Evolutionary conservation across 2,329 filamentous ascomycete genomes (phyloP).

Genomic region (Sporothrix sp.): DNA sequence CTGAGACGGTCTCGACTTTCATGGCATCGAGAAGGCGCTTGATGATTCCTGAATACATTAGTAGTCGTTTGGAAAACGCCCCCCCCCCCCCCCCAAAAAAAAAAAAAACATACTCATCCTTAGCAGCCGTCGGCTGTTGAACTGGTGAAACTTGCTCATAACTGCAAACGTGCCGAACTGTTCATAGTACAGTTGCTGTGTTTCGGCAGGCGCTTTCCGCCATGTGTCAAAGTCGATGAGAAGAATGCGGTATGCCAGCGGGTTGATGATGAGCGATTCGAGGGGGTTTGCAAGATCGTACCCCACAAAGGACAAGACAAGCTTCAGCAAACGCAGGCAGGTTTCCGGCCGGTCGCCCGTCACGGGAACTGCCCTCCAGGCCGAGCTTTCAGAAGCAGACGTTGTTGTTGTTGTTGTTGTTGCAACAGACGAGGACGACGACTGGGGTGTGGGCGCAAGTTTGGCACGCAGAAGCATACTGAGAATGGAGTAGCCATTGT

Average conservation of each 20-base stretch:
- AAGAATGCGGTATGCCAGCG: conserved; percentile 83
- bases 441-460: conserved; percentile 43
- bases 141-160: conserved; percentile 85
- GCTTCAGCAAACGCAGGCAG: conserved; percentile 56
- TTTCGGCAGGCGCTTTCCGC: conserved; percentile 65
- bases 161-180: conserved; percentile 83
- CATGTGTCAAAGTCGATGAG: conserved; percentile 91
- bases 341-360: conserved; percentile 43
- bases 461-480: conserved; percentile 77
- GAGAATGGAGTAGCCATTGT: conserved; percentile 85
- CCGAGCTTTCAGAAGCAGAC: conserved; percentile 19
- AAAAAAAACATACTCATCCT: conserved; percentile 65
- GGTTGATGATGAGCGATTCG: conserved; percentile 90
- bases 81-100: neutral
- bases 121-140: conserved; percentile 77
- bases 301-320: conserved; percentile 78
- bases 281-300: conserved; percentile 72
- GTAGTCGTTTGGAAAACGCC: no score
- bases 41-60: conserved; percentile 56
- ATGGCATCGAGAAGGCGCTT: conserved; percentile 84
- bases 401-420: no score
- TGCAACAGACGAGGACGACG: conserved; percentile 16
- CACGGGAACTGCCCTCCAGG: conserved; percentile 30
- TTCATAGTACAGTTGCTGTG: conserved; percentile 83
- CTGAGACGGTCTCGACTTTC: conserved; percentile 70